Percentiles rank a stretch among this genome's conserved stretches.
phyloP scores from a whole-genome alignment of 805 yeast species.

The Sugiyamaella mastotermitis region DNA sequence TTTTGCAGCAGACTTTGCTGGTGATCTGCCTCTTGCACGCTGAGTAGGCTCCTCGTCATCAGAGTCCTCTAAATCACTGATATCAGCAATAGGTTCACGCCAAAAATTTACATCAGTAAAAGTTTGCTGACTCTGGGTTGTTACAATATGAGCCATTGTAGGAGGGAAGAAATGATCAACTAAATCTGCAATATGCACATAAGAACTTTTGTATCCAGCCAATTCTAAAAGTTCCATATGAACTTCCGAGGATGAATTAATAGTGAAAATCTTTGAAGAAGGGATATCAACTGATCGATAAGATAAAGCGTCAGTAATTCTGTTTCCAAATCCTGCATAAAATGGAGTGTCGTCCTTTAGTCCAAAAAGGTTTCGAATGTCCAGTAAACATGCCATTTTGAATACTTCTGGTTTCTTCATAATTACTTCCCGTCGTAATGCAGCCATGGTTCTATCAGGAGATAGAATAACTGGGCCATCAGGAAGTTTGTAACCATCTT shows the following conservation, averaged over 20 bases:
- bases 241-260: conserved; percentile 94
- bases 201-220: conserved; percentile 86
- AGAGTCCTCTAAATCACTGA: conserved; percentile 28
- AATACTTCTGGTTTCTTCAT: conserved; percentile 96
- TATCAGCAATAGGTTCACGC: conserved; percentile 71
- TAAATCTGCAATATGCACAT: conserved; percentile 82
- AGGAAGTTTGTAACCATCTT: conserved; percentile 70
- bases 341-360: conserved; percentile 43
- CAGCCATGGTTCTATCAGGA: conserved; percentile 96
- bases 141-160: conserved; percentile 36
- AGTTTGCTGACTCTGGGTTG: conserved; percentile 42
- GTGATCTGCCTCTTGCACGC: background rate
- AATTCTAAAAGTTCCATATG: conserved; percentile 93
- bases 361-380: conserved; percentile 67
- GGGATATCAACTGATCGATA: conserved; percentile 93
- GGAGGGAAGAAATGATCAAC: conserved; percentile 99
- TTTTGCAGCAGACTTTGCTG: background rate
- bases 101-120: conserved; percentile 88
- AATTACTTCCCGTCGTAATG: conserved; percentile 84
- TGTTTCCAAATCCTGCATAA: conserved; percentile 95
- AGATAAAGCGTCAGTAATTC: conserved; percentile 93
- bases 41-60: conserved; percentile 11
- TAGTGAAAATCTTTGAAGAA: conserved; percentile 88
- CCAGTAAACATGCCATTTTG: conserved; percentile 93
- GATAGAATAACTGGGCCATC: conserved; percentile 89